Evolutionary conservation across 768 basidiomycete species (phyloP).

Genomic region (Strobilomyces dryophilus): DNA sequence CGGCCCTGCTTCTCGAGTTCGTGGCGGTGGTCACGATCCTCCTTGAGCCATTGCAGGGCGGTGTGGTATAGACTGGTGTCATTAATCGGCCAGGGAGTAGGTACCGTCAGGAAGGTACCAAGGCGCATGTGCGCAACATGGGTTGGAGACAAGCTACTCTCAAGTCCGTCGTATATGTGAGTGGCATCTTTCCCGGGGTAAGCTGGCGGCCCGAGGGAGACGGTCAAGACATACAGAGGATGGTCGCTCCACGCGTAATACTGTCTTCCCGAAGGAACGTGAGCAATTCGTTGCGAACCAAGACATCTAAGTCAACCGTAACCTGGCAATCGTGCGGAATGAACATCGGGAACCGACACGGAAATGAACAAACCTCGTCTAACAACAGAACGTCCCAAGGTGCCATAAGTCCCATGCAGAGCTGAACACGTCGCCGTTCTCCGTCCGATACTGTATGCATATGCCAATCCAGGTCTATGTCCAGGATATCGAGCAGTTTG

Average conservation of each 20-base stretch:
- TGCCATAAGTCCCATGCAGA: conserved; percentile 93
- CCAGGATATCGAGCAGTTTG: conserved; percentile 81
- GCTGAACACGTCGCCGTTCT: conserved; percentile 88
- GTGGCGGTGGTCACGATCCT: conserved; percentile 68
- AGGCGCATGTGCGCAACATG: conserved; percentile 90
- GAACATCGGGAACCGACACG: background rate
- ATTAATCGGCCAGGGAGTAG: conserved; percentile 66
- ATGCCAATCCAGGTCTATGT: conserved; percentile 94
- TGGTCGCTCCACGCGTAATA: conserved; percentile 73
- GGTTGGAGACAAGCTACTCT: conserved; percentile 71
- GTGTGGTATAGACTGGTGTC: conserved; percentile 52
- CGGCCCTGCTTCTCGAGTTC: conserved; percentile 53
- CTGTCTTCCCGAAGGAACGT: conserved; percentile 83
- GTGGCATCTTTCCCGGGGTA: conserved; percentile 66
- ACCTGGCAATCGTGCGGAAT: conserved; percentile 46
- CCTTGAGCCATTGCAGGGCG: conserved; percentile 83
- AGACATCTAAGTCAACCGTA: conserved; percentile 94
- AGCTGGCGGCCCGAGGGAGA: conserved; percentile 2
- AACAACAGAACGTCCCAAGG: conserved; percentile 91
- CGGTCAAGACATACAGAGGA: conserved; percentile 59
- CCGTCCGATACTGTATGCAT: conserved; percentile 97
- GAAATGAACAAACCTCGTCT: conserved; percentile 66
- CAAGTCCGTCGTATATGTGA: conserved; percentile 94
- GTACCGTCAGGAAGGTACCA: conserved; percentile 65
- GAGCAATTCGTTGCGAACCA: conserved; percentile 90